Percentiles rank a stretch among this genome's conserved stretches.
Evolutionary conservation across 2,329 filamentous ascomycete genomes (phyloP).

Genomic region (Cadophora gregata): DNA sequence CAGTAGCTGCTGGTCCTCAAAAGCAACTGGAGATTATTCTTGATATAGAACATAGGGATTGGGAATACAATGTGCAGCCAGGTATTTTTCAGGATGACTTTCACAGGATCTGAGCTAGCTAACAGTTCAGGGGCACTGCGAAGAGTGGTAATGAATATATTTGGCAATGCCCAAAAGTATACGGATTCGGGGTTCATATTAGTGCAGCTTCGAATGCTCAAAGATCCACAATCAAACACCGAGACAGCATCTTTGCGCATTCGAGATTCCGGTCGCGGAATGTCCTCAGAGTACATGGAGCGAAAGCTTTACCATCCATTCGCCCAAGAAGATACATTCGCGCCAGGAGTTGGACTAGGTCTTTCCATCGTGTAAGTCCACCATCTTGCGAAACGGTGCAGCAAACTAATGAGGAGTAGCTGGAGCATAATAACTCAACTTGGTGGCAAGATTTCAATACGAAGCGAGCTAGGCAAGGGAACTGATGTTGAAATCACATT

Average conservation of each 20-base stretch:
- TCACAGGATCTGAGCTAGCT: not conserved
- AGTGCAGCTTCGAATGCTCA: constrained; percentile 43
- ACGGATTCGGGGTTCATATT: constrained; percentile 58
- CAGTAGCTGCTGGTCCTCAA: not conserved
- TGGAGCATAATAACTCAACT: constrained; percentile 61
- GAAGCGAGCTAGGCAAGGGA: constrained; percentile 57
- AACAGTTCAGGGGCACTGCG: constrained; percentile 33
- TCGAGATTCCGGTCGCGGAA: constrained; percentile 66
- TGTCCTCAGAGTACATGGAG: constrained; percentile 64
- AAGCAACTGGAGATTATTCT: constrained; percentile 36
- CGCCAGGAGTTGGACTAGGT: constrained; percentile 65
- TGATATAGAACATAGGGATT: constrained; percentile 40
- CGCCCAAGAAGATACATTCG: constrained; percentile 64
- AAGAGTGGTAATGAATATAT: constrained; percentile 62
- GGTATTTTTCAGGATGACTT: constrained; percentile 23
- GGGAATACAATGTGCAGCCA: constrained; percentile 39
- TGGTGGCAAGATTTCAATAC: constrained; percentile 64
- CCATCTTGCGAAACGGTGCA: not conserved
- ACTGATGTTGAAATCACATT: constrained; percentile 59
- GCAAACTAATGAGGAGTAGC: constrained; percentile 20
- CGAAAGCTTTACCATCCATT: constrained; percentile 65
- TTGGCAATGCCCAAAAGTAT: constrained; percentile 67
- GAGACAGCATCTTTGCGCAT: constrained; percentile 50
- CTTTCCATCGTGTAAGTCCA: constrained; percentile 64
- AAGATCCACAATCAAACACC: not conserved